Conservation (phyloP, 169 alveolate species). For the Plasmodium coatneyi region DNA sequence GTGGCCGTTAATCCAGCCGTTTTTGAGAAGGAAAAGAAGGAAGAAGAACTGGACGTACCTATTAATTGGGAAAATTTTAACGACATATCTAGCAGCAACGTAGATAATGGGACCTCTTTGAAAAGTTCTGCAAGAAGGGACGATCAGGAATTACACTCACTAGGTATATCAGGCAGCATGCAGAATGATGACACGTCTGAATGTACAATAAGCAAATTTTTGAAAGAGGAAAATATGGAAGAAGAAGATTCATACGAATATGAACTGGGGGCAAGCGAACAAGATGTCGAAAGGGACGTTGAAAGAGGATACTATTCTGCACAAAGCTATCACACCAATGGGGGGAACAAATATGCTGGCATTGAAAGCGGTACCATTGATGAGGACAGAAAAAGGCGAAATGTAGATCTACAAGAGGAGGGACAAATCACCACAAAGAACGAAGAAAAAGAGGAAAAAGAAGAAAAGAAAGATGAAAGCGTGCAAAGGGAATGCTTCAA, state of each 20-base stretch:
- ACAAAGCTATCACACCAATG: not conserved
- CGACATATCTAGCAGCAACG: not conserved
- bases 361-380: not conserved
- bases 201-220: not conserved
- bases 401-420: not conserved
- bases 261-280: not conserved
- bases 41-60: not conserved
- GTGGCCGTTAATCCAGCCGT: not conserved
- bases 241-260: not conserved
- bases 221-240: not conserved
- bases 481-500: not conserved
- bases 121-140: not conserved
- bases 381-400: not conserved
- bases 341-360: not conserved
- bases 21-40: constrained; percentile 1
- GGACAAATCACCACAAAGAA: not conserved
- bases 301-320: not conserved
- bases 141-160: not conserved
- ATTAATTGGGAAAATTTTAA: not conserved
- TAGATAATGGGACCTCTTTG: not conserved
- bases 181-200: not conserved
- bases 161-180: not conserved
- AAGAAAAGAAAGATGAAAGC: not conserved
- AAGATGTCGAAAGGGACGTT: not conserved
- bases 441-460: not conserved